Evolutionary conservation across 2,329 filamentous ascomycete genomes (phyloP).

Genomic region (Botrytis medusae): DNA sequence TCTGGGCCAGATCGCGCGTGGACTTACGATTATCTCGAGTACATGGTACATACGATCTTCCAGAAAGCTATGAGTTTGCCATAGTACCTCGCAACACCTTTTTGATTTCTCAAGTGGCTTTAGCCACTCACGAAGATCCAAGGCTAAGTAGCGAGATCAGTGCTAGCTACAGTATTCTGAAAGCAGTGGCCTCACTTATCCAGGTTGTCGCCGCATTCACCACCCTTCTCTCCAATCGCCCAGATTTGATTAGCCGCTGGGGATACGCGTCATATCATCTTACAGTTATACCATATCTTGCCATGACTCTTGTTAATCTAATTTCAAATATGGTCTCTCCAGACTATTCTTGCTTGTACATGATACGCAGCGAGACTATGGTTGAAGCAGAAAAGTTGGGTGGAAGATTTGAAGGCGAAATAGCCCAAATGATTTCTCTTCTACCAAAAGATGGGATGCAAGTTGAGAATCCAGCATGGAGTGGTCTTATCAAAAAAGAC

Average conservation of each 20-base stretch:
- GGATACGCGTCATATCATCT: slow-evolving; percentile 41
- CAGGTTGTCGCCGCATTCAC: slow-evolving; percentile 32
- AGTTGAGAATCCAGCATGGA: slow-evolving; percentile 2
- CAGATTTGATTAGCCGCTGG: slow-evolving; percentile 34
- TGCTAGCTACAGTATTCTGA: slow-evolving; percentile 9
- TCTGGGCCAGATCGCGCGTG: background rate
- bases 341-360: slow-evolving; percentile 37
- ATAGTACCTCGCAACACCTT: slow-evolving; percentile 7
- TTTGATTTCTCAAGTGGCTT: background rate
- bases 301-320: slow-evolving; percentile 40
- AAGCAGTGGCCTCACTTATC: slow-evolving; percentile 27
- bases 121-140: background rate
- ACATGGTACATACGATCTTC: background rate
- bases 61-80: slow-evolving; percentile 7
- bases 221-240: slow-evolving; percentile 34
- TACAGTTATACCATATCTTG: slow-evolving; percentile 34
- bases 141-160: background rate
- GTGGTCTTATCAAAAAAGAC: background rate
- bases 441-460: background rate
- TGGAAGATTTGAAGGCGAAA: slow-evolving; percentile 10
- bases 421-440: slow-evolving; percentile 6
- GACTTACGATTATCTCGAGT: slow-evolving; percentile 5
- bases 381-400: slow-evolving; percentile 22
- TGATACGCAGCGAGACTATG: slow-evolving; percentile 28
- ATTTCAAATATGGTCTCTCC: slow-evolving; percentile 34